Base-by-base conservation (phyloP, 495 filamentous ascomycete species). In the Lepraria neglecta region DNA sequence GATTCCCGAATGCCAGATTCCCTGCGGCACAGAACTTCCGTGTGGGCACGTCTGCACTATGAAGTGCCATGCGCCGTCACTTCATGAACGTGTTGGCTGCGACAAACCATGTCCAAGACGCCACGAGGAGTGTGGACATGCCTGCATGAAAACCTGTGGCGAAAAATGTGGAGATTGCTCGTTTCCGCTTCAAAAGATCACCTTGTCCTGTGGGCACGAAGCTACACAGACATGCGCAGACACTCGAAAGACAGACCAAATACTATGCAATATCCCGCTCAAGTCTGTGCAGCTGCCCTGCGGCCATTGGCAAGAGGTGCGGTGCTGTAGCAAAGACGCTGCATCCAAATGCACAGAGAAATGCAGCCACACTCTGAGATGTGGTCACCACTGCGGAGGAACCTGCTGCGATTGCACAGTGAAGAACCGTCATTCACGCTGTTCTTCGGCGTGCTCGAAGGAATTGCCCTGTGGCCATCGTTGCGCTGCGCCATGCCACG, bases 41-140 rank as follows among this genome's bases (percentile, higher is more conserved):
- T 91, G 88, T 65, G 88, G 87, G 1, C 87, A 90, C 68, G 56
- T 71, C 0, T 91, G 87, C 65, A 66, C 68, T 11, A 75, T 74
- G 30, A 80, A 76, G 65, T 90, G 88, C 65, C 87, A 91, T 69
- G 80, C 84, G 0, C 65, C 80, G 11, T 46, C 71, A 7, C 73
- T 89, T 15, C 87, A 90, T 66, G 70, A 82, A 15, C 82, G 79
- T 14, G 75, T 84, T 21, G 67, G 67, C 21, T 90, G 87, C 61
- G 67, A 78, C 30, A 75, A 85, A 68, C 69, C 73, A 9, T 89
- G 87, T 51, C 75, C 69, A 6, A 74, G 81, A 48, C 64, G 68
- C 1, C 78, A 74, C 52, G 66, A 64, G 31, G 71, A 74, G n/a
- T 89, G 86, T 58, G 69, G 72, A 6, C 86, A 89, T 66, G 27